Percentiles rank a stretch among this genome's conserved stretches.
phyloP scores from a whole-genome alignment of 208 protist species.

The Acanthamoeba royreba region DNA sequence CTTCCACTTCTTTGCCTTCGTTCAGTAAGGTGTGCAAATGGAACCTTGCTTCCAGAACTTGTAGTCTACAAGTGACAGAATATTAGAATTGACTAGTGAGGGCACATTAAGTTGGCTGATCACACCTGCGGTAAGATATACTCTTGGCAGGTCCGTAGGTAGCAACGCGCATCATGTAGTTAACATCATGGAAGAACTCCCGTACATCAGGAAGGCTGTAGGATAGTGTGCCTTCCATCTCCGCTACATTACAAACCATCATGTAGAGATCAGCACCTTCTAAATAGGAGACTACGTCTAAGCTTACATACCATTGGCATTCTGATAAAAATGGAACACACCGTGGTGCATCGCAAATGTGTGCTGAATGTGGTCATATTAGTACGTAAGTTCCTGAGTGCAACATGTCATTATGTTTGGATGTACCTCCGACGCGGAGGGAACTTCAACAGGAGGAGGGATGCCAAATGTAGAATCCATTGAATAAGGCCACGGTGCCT shows the following conservation, averaged over 20 bases:
- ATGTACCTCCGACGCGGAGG: background rate
- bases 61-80: background rate
- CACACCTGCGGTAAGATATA: background rate
- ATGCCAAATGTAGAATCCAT: background rate
- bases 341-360: background rate
- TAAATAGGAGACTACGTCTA: background rate
- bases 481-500: background rate
- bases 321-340: background rate
- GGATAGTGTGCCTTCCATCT: background rate
- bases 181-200: background rate
- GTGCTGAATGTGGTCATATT: background rate
- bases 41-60: constrained; percentile 66
- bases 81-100: background rate
- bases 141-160: background rate
- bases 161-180: constrained; percentile 8
- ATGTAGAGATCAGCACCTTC: background rate
- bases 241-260: background rate
- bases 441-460: background rate
- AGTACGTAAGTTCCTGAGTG: background rate
- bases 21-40: constrained; percentile 91
- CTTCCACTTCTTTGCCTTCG: constrained; percentile 76
- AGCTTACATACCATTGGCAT: background rate
- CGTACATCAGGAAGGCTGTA: background rate
- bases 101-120: background rate
- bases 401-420: background rate